Base-by-base conservation (phyloP, 768 basidiomycete species). In the Mycena olivaceomarginata region DNA sequence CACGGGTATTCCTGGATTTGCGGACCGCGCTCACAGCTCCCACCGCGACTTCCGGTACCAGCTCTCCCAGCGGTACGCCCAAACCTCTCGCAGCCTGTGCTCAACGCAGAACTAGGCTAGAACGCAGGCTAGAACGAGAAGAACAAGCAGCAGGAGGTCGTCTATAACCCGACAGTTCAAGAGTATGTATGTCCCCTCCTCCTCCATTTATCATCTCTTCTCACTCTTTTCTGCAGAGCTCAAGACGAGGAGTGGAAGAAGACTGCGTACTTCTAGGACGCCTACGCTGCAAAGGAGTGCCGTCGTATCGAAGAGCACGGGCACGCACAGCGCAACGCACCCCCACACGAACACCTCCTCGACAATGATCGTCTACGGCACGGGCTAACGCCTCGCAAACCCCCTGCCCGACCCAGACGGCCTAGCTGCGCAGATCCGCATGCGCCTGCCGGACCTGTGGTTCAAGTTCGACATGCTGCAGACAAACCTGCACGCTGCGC, bases 51-150 rank as follows among this genome's bases (percentile, higher is more conserved):
- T n/a, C n/a, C n/a, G n/a, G n/a, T n/a, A n/a, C n/a, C n/a, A n/a
- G n/a, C n/a, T n/a, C n/a, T n/a, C n/a, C n/a, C n/a, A n/a, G n/a
- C n/a, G n/a, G n/a, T n/a, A n/a, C n/a, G n/a, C n/a, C n/a, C n/a
- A n/a, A n/a, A n/a, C n/a, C n/a, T n/a, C n/a, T n/a, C n/a, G n/a
- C n/a, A n/a, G n/a, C n/a, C n/a, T n/a, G n/a, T n/a, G n/a, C n/a
- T n/a, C n/a, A n/a, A n/a, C n/a, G n/a, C n/a, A n/a, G n/a, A n/a
- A n/a, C n/a, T n/a, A n/a, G n/a, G n/a, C n/a, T n/a, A n/a, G 80
- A 96, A 96, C 80, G 92, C 93, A n/a, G n/a, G n/a, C 79, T 94
- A 96, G 87, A 96, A 96, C 81, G 90, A 93, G 67, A 91, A 90
- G 83, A 96, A 96, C 84, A 87, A 90, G 48, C 87, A 87, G 45